Base-by-base conservation (phyloP, 139 green algal genomes). In the Tetradesmus lagerheimii region DNA sequence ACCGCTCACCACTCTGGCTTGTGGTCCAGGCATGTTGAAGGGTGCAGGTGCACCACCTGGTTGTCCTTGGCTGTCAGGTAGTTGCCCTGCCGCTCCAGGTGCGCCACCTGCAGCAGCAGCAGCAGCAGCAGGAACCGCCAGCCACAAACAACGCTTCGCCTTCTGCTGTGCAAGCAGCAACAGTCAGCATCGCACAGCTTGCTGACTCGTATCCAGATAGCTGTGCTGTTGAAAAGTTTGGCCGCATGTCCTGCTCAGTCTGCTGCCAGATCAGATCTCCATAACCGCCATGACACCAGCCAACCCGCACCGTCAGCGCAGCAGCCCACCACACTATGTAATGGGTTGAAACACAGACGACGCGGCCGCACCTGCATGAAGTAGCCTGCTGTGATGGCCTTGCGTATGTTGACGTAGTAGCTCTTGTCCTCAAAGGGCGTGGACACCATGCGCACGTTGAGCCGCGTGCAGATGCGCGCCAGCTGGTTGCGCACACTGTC, bases 31-130 rank as follows among this genome's bases (percentile, higher is more conserved):
- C 95, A 97, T 27, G 96, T 98, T 15, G 97, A 99, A 27, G 98
- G 98, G 92, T 99, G 98, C 39, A 99, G 92, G 92, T 98, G 95
- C 77, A 99, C 98, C 89, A 96, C 89, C 96, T 99, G 98, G 92
- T 99, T 98, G 94, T 99, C 98, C 94, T 99, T 99, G n/a, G 98
- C 98, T 0, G 98, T 99, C 37, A 99, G 94, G 93, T 99, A 99
- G 87, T 97, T 94, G n/a, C 98, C 98, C 1, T 93, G 94, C 16
- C 96, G 93, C 91, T 99, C 94, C 83, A 98, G 89, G 92, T 99
- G 97, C 6, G 98, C 97, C 1, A 99, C 98, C 82, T 89, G 76
- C 45, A 85, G 16, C 76, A 67, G 41, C 53, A 57, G 23, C 31
- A 77, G 77, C 77, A 53, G 77, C 37, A 50, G 77, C 77, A 62